Conservation (phyloP, 1,139 yeast species). For the Tardiomyces depauwii region DNA sequence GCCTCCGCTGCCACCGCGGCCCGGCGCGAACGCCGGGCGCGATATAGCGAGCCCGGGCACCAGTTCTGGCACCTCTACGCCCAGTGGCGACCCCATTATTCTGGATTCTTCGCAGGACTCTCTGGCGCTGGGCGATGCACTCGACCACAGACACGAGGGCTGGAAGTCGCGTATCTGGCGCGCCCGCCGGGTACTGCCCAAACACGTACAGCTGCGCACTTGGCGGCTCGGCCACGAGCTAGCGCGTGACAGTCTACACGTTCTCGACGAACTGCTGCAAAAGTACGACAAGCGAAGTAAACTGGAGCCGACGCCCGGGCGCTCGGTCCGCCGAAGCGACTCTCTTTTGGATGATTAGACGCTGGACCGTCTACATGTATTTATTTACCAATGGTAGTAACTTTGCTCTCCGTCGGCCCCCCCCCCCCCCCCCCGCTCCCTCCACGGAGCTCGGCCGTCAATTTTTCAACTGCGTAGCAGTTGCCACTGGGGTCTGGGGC, state of each 20-base stretch:
- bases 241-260: conserved; percentile 13
- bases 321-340: too few relatives aligned
- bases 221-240: conserved; percentile 29
- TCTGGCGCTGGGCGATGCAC: conserved; percentile 11
- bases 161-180: conserved; percentile 33
- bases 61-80: conserved; percentile 2
- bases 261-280: neutral
- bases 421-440: too few relatives aligned
- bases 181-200: conserved; percentile 25
- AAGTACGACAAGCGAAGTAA: neutral
- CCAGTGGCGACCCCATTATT: conserved; percentile 9
- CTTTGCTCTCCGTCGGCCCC: too few relatives aligned
- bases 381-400: too few relatives aligned
- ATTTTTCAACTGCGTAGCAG: too few relatives aligned
- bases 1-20: conserved; percentile 3
- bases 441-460: too few relatives aligned
- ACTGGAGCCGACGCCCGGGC: too few relatives aligned
- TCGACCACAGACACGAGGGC: conserved; percentile 31
- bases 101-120: conserved; percentile 21
- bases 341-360: too few relatives aligned
- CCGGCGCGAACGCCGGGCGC: neutral
- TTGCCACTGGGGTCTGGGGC: too few relatives aligned
- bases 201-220: conserved; percentile 19
- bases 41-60: too few relatives aligned
- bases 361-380: too few relatives aligned